Evolutionary conservation across 345 rosid species (phyloP), one percentile per base, ranked within the genome.

Genomic region (Moringa oleifera): DNA sequence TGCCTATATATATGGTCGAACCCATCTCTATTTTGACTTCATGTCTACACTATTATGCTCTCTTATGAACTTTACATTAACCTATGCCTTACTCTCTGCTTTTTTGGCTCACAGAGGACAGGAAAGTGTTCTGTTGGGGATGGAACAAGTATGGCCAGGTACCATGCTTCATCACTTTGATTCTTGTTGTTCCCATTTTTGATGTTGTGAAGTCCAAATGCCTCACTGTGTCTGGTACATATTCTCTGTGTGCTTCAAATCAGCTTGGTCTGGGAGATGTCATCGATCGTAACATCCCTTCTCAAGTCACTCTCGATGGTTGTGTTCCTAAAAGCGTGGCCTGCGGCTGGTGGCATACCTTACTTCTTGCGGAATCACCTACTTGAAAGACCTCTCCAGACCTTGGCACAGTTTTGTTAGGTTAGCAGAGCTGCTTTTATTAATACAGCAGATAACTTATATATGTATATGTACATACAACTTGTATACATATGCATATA

Each of bases 61-160:
- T 7, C 17, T 7, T 41, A 9, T 5, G 6, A 41, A 1, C 5
- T 28, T 28, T 28, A 8, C 5, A 28, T 28, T 28, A 2, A 28
- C 5, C 33, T 28, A 28, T 28, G 8, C 3, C 47, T 41, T 15
- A 41, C 47, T 4, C 17, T 11, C 9, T 41, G 47, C 62, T 75
- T 65, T 20, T 67, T 46, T 71, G 62, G 69, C 67, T 68, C 73
- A 81, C 63, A 95, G 99, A 70, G 65, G 95, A 89, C 59, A 79
- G 82, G 24, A 79, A 75, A 68, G 84, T 85, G 24, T 87, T 85
- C 67, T 85, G 95, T 83, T 95, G 99, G 99, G 99, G 99, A 47
- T 95, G 99, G 99, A 95, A 91, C 88, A 95, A 95, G 74, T 95
- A 95, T 55, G 99, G 96, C 16, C 99, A 94, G 99, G 99, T 94